Conservation (phyloP, 2,329 filamentous ascomycete species). For the Botrytis hyacinthi region DNA sequence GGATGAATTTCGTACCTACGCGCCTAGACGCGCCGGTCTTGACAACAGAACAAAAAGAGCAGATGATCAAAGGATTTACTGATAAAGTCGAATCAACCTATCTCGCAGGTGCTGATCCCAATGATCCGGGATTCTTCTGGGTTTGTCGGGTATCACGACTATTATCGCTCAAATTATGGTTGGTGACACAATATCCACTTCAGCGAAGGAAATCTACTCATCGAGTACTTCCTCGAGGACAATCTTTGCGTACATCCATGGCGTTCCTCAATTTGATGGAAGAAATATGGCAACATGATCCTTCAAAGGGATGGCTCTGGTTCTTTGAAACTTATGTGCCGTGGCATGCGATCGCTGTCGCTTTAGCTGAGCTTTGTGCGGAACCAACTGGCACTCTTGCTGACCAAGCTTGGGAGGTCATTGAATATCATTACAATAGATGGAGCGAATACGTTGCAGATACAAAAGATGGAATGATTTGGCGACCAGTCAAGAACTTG, state of each 20-base stretch:
- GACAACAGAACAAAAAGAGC: conserved; percentile 17
- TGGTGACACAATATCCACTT: conserved; percentile 46
- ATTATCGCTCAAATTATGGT: conserved; percentile 43
- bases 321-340: conserved; percentile 52
- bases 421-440: conserved; percentile 47
- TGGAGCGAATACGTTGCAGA: conserved; percentile 51
- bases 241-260: conserved; percentile 45
- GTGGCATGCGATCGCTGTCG: conserved; percentile 55
- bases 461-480: conserved; percentile 49
- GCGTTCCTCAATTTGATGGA: conserved; percentile 37
- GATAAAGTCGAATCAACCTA: conserved; percentile 12
- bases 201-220: not conserved
- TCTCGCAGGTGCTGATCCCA: conserved; percentile 2
- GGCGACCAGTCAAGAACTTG: conserved; percentile 54
- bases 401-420: conserved; percentile 47
- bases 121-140: not conserved
- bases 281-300: conserved; percentile 22
- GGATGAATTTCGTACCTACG: conserved; percentile 21
- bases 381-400: conserved; percentile 40
- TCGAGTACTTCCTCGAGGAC: conserved; percentile 14
- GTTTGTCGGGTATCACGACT: conserved; percentile 10
- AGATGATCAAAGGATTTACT: conserved; percentile 19
- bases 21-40: not conserved
- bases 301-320: conserved; percentile 45
- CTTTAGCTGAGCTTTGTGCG: conserved; percentile 51